Evolutionary conservation across 208 protist species (phyloP).

Genomic region (Leishmania amazonensis): DNA sequence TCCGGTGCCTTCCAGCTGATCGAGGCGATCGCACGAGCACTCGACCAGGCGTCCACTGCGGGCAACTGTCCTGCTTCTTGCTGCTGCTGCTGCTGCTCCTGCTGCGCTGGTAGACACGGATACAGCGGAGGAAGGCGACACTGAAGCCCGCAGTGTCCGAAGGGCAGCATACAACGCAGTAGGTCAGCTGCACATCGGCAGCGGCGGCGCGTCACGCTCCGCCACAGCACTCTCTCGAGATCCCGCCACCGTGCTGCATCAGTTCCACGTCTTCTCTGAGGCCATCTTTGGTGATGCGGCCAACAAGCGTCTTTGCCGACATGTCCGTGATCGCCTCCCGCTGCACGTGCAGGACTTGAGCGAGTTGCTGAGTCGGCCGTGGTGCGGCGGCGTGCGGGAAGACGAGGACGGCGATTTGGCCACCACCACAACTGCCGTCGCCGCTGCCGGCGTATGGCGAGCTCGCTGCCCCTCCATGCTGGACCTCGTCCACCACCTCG

Average conservation of each 20-base stretch:
- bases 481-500: slow-evolving; percentile 34
- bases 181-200: not conserved
- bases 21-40: slow-evolving; percentile 23
- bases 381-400: not conserved
- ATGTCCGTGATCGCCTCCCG: slow-evolving; percentile 27
- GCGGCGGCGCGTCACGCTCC: not conserved
- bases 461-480: slow-evolving; percentile 33
- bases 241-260: not conserved
- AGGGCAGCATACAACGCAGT: not conserved
- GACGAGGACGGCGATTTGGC: not conserved
- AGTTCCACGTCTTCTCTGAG: slow-evolving; percentile 18
- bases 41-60: slow-evolving; percentile 2
- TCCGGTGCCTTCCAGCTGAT: slow-evolving; percentile 32
- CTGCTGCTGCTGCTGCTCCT: not conserved
- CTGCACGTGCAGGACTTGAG: slow-evolving; percentile 13
- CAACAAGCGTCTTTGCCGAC: slow-evolving; percentile 20
- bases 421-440: not conserved
- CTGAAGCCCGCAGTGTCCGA: not conserved
- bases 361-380: slow-evolving; percentile 19
- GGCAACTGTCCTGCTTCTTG: too few relatives aligned
- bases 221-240: not conserved
- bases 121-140: not conserved
- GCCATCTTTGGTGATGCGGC: slow-evolving; percentile 20
- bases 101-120: not conserved
- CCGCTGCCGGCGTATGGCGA: not conserved